Evolutionary conservation across 805 yeast genomes (phyloP).

Genomic region (Babjeviella inositovora): DNA sequence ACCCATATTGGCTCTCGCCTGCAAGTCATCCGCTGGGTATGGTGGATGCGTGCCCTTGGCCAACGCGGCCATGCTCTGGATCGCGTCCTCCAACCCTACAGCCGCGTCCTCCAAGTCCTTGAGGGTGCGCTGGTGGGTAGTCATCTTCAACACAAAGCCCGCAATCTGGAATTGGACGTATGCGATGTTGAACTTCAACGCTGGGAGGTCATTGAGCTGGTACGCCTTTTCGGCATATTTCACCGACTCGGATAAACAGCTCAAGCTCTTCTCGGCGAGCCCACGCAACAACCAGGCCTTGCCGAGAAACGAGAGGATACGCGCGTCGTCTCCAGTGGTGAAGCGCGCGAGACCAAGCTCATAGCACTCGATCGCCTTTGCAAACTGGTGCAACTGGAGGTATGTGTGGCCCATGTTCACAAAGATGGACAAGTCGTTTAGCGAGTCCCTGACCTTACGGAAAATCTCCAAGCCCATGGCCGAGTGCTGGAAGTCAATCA

Average conservation of each 20-base stretch:
- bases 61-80: slow-evolving; percentile 37
- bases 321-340: slow-evolving; percentile 46
- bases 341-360: slow-evolving; percentile 62
- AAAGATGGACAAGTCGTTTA: slow-evolving; percentile 70
- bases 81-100: slow-evolving; percentile 44
- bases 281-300: slow-evolving; percentile 84
- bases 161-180: slow-evolving; percentile 78
- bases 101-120: slow-evolving; percentile 43
- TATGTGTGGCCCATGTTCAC: slow-evolving; percentile 82
- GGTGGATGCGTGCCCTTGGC: slow-evolving; percentile 54
- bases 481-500: slow-evolving; percentile 69
- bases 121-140: slow-evolving; percentile 40
- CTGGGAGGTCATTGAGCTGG: slow-evolving; percentile 17
- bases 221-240: slow-evolving; percentile 47
- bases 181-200: slow-evolving; percentile 65
- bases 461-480: slow-evolving; percentile 73
- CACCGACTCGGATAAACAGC: slow-evolving; percentile 44
- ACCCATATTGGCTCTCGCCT: slow-evolving; percentile 80
- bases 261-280: slow-evolving; percentile 42
- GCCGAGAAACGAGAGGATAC: slow-evolving; percentile 58
- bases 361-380: slow-evolving; percentile 80
- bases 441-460: slow-evolving; percentile 78
- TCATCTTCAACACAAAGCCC: slow-evolving; percentile 54
- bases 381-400: slow-evolving; percentile 64
- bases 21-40: slow-evolving; percentile 63